Percentiles rank a stretch among this genome's conserved stretches.
Evolutionary conservation across 257 asterid genomes (phyloP).

Genomic region (Solanum infundibuliforme): DNA sequence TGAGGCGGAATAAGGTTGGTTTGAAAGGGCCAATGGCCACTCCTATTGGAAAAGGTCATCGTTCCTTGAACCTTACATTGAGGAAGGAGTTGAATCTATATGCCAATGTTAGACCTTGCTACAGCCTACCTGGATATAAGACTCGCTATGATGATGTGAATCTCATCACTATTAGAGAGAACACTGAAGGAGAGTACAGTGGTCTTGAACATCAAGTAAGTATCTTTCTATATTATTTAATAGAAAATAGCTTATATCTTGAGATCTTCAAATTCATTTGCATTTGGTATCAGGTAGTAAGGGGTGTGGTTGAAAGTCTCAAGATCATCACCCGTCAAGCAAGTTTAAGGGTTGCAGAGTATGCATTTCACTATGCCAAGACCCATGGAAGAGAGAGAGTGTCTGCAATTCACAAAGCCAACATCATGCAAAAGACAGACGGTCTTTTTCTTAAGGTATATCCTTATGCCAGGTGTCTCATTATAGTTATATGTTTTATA

Average conservation of each 20-base stretch:
- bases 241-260: not conserved
- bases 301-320: conserved; percentile 96
- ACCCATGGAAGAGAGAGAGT: conserved; percentile 86
- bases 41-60: conserved; percentile 94
- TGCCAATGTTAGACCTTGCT: conserved; percentile 96
- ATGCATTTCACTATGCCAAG: conserved; percentile 92
- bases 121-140: conserved; percentile 93
- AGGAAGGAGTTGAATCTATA: conserved; percentile 89
- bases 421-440: conserved; percentile 97
- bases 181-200: conserved; percentile 49
- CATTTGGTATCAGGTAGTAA: conserved; percentile 56
- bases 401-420: conserved; percentile 96
- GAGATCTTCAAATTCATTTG: conserved; percentile 5
- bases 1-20: conserved; percentile 76
- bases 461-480: not conserved
- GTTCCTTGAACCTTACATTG: conserved; percentile 89
- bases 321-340: conserved; percentile 96
- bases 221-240: not conserved
- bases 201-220: conserved; percentile 49
- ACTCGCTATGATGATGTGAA: conserved; percentile 84
- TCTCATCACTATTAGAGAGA: conserved; percentile 68
- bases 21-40: conserved; percentile 98
- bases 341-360: conserved; percentile 91
- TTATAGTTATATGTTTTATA: not conserved
- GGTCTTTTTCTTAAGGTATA: conserved; percentile 94